Base-by-base conservation (phyloP, 306 rosid genomes). In the Cucurbita argyrosperma region DNA sequence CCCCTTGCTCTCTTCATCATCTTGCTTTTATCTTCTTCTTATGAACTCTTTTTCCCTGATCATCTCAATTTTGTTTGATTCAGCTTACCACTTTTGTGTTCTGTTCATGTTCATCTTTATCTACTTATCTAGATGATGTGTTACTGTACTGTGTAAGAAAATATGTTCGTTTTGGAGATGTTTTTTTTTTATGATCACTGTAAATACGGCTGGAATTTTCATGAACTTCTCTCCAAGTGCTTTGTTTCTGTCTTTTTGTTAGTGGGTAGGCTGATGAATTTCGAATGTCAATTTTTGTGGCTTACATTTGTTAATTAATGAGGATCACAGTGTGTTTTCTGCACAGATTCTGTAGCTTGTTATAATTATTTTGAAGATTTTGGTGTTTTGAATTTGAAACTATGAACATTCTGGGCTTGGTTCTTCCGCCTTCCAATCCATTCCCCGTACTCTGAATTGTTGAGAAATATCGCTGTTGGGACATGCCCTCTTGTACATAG, bases 1-100 rank as follows among this genome's bases (percentile, higher is more conserved):
- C 9, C 46, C 53, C 30, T 49, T n/a, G 5, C 15, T 70, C 59
- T 50, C 26, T 70, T 50, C 56, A 21, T 68, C 73, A 21, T 7
- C 56, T 70, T 30, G 23, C 4, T 69, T n/a, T 54, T 38, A 12
- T 53, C 4, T 72, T 50, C 6, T 39, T 37, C 3, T 53, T 30
- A 43, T 35, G 19, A 15, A 30, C 18, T 51, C 13, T 50, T 74
- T 42, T 55, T 35, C 19, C 39, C 35, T 58, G 54, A 45, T 74
- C 69, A 76, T 76, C 23, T 50, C 66, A 14, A 26, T 54, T 64
- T 83, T 77, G 68, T 19, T n/a, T n/a, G n/a, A n/a, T n/a, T n/a
- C n/a, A n/a, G n/a, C n/a, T n/a, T n/a, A n/a, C n/a, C n/a, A n/a
- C n/a, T n/a, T n/a, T n/a, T 77, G 68, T 19, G 11, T 54, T 53